A percentile compares a stretch with the other conserved stretches of the same genome.
Conservation (phyloP, 1,139 yeast species). For the Pichia cactophila region DNA sequence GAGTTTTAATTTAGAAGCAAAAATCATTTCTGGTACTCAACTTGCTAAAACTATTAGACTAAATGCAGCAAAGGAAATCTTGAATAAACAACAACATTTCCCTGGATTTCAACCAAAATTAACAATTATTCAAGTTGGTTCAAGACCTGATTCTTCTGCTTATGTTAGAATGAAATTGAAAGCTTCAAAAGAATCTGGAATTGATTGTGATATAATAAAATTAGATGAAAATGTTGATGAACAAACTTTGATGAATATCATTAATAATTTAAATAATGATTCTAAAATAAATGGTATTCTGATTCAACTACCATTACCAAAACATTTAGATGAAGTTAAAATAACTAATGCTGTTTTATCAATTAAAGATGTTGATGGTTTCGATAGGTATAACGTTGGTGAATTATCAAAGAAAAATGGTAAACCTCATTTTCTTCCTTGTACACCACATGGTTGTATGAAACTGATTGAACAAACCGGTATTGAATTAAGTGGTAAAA, state of each 20-base stretch:
- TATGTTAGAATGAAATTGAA: constrained; percentile 90
- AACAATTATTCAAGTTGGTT: constrained; percentile 85
- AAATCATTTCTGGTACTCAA: constrained; percentile 26
- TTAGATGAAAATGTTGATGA: constrained; percentile 57
- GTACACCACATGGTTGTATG: constrained; percentile 95
- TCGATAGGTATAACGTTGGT: constrained; percentile 84
- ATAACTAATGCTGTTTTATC: constrained; percentile 72
- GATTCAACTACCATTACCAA: constrained; percentile 87
- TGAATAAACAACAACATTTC: constrained; percentile 43
- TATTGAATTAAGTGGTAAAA: constrained; percentile 62
- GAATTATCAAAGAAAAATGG: constrained; percentile 90
- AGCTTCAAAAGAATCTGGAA: constrained; percentile 83
- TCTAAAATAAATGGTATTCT: constrained; percentile 75
- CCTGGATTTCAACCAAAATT: constrained; percentile 68
- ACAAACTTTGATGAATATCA: constrained; percentile 49
- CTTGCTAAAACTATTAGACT: constrained; percentile 24
- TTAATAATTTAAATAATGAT: constrained; percentile 60
- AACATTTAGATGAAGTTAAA: constrained; percentile 67
- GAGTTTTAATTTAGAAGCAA: constrained; percentile 17
- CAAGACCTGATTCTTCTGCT: constrained; percentile 85
- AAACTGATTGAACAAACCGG: constrained; percentile 59
- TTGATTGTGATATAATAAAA: constrained; percentile 60
- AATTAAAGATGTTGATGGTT: constrained; percentile 89
- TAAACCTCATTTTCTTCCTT: constrained; percentile 76
- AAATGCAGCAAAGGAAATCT: constrained; percentile 38